Evolutionary conservation across 2,329 filamentous ascomycete genomes (phyloP).

Genomic region (Ophiostoma novo-ulmi): DNA sequence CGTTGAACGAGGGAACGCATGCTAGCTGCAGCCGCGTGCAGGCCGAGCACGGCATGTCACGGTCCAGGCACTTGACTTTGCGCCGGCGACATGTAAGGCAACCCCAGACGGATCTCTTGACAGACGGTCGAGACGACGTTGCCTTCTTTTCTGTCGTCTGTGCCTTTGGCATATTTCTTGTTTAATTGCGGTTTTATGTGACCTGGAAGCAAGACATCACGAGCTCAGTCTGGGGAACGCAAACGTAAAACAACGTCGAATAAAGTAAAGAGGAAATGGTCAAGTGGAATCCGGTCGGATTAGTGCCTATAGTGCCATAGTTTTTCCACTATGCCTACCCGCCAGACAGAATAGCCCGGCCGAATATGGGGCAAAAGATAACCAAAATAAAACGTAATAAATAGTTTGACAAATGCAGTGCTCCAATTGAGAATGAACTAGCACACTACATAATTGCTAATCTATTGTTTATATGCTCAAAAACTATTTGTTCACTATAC

Average conservation of each 20-base stretch:
- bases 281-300: not conserved
- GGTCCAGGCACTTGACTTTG: slow-evolving; percentile 25
- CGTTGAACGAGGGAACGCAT: slow-evolving; percentile 21
- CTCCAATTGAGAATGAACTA: not conserved
- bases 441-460: not conserved
- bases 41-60: slow-evolving; percentile 21
- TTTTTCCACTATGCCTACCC: not conserved
- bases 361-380: slow-evolving; percentile 8
- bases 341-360: not conserved
- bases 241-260: not conserved
- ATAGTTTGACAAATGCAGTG: not conserved
- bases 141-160: not conserved
- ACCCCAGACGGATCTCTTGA: slow-evolving; percentile 24
- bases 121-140: not conserved
- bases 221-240: not conserved
- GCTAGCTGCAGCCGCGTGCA: slow-evolving; percentile 22
- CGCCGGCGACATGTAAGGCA: slow-evolving; percentile 25
- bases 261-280: not conserved
- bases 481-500: too few species aligned
- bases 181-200: not conserved
- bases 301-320: not conserved
- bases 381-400: not conserved
- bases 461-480: not conserved
- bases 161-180: not conserved
- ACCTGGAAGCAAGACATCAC: not conserved